Conservation (phyloP, 2,329 filamentous ascomycete genomes). For the Talaromyces sp. region DNA sequence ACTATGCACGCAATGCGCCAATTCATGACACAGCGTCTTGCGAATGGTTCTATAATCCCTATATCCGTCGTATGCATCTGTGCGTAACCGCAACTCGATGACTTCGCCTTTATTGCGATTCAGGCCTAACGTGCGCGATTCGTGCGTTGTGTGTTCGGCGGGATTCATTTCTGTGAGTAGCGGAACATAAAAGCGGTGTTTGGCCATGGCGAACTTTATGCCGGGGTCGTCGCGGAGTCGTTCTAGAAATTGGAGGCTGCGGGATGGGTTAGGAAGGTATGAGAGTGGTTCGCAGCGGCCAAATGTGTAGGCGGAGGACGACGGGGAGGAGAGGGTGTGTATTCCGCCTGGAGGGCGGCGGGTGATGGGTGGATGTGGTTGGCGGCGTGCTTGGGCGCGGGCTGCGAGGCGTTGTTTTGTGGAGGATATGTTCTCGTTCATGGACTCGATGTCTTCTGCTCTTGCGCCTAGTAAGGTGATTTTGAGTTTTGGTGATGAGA, state of each 20-base stretch:
- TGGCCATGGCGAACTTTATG: constrained; percentile 77
- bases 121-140: constrained; percentile 77
- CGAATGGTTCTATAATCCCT: constrained; percentile 88
- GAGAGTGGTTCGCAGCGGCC: constrained; percentile 69
- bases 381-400: constrained; percentile 26
- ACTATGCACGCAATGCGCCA: constrained; percentile 85
- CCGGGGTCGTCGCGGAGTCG: constrained; percentile 78
- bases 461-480: constrained; percentile 47
- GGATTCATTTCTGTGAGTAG: constrained; percentile 96
- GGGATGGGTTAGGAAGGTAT: constrained; percentile 72
- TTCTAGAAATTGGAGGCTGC: constrained; percentile 68
- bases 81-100: constrained; percentile 86
- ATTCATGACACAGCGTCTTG: constrained; percentile 89
- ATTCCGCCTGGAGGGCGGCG: constrained; percentile 22
- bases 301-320: constrained; percentile 77
- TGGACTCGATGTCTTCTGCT: constrained; percentile 39
- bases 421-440: constrained; percentile 37
- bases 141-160: constrained; percentile 72
- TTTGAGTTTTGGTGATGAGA: constrained; percentile 40
- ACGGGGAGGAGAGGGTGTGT: constrained; percentile 28
- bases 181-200: constrained; percentile 79
- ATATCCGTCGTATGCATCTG: constrained; percentile 91
- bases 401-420: constrained; percentile 30
- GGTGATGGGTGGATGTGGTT: constrained; percentile 15
- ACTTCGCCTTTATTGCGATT: constrained; percentile 86